Percentiles rank a stretch among this genome's conserved stretches.
These are phyloP conservation scores for Cordyceps fumosorosea DNA, from an alignment of 2,329 filamentous ascomycete species.

Conservation along the genomic window DNA sequence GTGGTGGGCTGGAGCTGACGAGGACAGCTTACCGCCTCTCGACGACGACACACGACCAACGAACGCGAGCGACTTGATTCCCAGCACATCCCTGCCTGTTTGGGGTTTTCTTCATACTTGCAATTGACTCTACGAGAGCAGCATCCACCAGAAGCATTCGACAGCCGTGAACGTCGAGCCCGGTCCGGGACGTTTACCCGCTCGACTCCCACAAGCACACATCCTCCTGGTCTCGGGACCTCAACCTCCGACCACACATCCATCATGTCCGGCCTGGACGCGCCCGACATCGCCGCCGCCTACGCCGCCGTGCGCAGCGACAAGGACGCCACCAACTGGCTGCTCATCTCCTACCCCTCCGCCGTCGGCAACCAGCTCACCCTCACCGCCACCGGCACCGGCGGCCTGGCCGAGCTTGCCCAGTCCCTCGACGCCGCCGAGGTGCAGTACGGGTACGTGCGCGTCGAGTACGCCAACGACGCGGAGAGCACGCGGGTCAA, in stretches of 20 bases:
- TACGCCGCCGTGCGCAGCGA: constrained; percentile 63
- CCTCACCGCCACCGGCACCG: constrained; percentile 51
- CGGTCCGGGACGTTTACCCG: too few relatives aligned
- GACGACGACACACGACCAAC: neutral
- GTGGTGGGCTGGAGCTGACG: constrained; percentile 2
- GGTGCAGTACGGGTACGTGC: constrained; percentile 61
- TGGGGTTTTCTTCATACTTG: too few relatives aligned
- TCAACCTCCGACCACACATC: too few relatives aligned
- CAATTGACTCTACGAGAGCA: neutral
- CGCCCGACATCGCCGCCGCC: constrained; percentile 54
- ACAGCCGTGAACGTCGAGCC: too few relatives aligned
- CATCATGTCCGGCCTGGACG: constrained; percentile 49
- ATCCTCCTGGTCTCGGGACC: too few relatives aligned
- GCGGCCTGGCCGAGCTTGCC: constrained; percentile 54
- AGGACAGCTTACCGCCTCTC: constrained; percentile 9
- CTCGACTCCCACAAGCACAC: neutral
- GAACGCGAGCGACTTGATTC: neutral
- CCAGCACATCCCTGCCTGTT: neutral
- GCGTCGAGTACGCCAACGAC: constrained; percentile 65
- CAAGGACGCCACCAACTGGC: constrained; percentile 60
- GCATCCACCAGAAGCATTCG: neutral
- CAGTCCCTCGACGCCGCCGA: constrained; percentile 48
- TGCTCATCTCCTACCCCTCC: constrained; percentile 55
- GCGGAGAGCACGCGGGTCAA: constrained; percentile 62
- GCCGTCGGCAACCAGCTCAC: constrained; percentile 49